phyloP scores from a whole-genome alignment of 139 green algal genomes.

The Medakamo hakoo region DNA sequence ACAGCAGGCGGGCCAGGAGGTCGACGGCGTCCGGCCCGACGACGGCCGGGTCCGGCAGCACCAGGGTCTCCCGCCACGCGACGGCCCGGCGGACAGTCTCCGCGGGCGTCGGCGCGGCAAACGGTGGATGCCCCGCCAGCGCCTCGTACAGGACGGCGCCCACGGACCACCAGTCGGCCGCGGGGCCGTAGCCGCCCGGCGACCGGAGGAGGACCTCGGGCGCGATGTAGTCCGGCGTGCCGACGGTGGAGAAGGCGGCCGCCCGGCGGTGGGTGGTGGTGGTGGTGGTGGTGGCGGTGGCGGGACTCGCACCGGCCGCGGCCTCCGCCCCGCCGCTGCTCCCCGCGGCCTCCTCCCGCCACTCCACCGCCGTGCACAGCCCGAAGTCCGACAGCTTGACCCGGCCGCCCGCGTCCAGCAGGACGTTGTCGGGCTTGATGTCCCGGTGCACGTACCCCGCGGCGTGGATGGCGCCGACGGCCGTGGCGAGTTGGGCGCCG shows the following conservation, averaged over 20 bases:
- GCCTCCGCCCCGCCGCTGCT: not conserved
- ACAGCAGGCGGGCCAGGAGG: conserved; percentile 55
- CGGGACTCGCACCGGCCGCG: not conserved
- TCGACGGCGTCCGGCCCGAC: conserved; percentile 36
- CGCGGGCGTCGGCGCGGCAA: conserved; percentile 46
- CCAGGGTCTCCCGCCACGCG: conserved; percentile 82
- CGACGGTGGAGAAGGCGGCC: conserved; percentile 82
- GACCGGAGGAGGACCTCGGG: conserved; percentile 90
- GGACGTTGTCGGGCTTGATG: conserved; percentile 97
- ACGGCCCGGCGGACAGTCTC: conserved; percentile 85
- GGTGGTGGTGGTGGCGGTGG: not conserved
- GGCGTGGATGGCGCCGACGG: conserved; percentile 75
- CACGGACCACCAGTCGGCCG: conserved; percentile 97
- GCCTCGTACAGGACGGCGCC: conserved; percentile 97
- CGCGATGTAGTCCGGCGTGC: conserved; percentile 93
- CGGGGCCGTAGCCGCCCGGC: conserved; percentile 82
- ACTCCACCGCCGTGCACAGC: conserved; percentile 86
- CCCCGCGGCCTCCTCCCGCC: conserved; percentile 16
- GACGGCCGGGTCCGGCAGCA: conserved; percentile 38
- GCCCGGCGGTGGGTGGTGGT: conserved; percentile 26
- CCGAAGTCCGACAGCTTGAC: conserved; percentile 97
- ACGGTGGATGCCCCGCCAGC: conserved; percentile 91
- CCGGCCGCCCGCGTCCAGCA: conserved; percentile 71
- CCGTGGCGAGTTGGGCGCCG: conserved; percentile 71
- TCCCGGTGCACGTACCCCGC: conserved; percentile 89